Conservation (phyloP, 1,284 basidiomycete genomes). For the Tilletia setariae region DNA sequence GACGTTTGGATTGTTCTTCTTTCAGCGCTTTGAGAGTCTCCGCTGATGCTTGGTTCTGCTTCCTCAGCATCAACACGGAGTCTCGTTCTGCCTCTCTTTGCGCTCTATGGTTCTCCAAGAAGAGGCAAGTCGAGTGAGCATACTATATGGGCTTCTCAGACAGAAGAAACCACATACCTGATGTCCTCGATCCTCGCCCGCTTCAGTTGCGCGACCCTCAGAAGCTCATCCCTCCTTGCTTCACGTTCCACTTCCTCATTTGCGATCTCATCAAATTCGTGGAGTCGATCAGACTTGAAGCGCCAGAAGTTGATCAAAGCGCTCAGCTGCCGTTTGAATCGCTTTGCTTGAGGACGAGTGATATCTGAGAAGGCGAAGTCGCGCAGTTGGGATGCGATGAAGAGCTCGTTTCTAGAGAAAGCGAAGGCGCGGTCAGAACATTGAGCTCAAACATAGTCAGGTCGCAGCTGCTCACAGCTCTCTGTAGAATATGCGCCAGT, state of each 20-base stretch:
- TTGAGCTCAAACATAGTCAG: background rate
- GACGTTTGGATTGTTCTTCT: conserved; percentile 58
- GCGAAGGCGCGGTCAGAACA: background rate
- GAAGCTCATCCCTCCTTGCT: conserved; percentile 61
- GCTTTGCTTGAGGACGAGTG: conserved; percentile 46
- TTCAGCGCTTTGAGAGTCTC: conserved; percentile 27
- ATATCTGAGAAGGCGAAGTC: conserved; percentile 51
- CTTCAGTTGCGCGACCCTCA: conserved; percentile 61
- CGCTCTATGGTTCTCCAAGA: conserved; percentile 27
- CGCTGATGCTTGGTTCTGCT: background rate
- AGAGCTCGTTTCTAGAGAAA: conserved; percentile 39
- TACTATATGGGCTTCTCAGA: conserved; percentile 60
- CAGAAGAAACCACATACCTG: conserved; percentile 62
- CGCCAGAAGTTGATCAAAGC: conserved; percentile 50
- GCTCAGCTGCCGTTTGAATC: conserved; percentile 49
- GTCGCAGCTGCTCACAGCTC: conserved; percentile 30
- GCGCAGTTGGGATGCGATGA: conserved; percentile 43
- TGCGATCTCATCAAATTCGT: conserved; percentile 19
- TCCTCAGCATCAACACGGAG: background rate
- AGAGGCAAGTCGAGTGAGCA: conserved; percentile 57
- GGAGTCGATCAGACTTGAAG: conserved; percentile 35
- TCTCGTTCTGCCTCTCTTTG: conserved; percentile 15
- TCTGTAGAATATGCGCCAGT: conserved; percentile 45
- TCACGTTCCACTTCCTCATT: conserved; percentile 64
- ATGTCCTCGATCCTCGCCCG: conserved; percentile 62